Base-by-base conservation (phyloP, 2,329 filamentous ascomycete species). In the Trichophyton mentagrophytes region DNA sequence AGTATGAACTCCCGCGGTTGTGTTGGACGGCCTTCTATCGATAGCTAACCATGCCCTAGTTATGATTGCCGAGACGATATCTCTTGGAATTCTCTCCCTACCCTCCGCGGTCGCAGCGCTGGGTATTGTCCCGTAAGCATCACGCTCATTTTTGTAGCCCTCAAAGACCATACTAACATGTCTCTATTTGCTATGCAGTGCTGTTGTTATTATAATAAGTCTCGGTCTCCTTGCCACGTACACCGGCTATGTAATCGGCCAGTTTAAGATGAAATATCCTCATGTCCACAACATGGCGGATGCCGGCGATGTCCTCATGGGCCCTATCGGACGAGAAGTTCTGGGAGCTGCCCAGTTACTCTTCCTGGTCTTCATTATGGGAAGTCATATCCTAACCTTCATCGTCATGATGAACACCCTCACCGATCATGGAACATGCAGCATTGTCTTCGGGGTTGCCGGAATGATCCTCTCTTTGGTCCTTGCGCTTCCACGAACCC, bases 301-400 rank as follows among this genome's bases (percentile, higher is more conserved):
- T 66, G 85, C 84, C 13, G 85, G 84, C 1, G 75, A 79, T 51
- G 75, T 88, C 56, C 75, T 89, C 57, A 77, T 78, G 61, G 87
- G 87, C 7, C 74, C 72, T 17, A 74, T 81, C 44, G 85, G 84
- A 1, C 81, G 83, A 63, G 83, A 87, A 69, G 65, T 89, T 36
- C 74, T 87, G 51, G 84, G 84, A 25, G 72, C 76, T 64, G 84
- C 81, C 64, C 85, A 86, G 66, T 74, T 80, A 8, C 71, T 88
- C 17, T 83, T 88, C 71, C 76, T 89, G 44, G 74, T 86, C 60
- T 87, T 89, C 73, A 80, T 87, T 66, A 84, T 86, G 72, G 84
- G 81, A 38, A 86, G 85, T n/a, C 87, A 90, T 72, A 77, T 87
- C 58, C 74, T 89, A 63, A 87, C 85, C 0, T 88, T 88, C 65